Conservation (phyloP, 2,329 filamentous ascomycete genomes). For the Diaporthe sp. region DNA sequence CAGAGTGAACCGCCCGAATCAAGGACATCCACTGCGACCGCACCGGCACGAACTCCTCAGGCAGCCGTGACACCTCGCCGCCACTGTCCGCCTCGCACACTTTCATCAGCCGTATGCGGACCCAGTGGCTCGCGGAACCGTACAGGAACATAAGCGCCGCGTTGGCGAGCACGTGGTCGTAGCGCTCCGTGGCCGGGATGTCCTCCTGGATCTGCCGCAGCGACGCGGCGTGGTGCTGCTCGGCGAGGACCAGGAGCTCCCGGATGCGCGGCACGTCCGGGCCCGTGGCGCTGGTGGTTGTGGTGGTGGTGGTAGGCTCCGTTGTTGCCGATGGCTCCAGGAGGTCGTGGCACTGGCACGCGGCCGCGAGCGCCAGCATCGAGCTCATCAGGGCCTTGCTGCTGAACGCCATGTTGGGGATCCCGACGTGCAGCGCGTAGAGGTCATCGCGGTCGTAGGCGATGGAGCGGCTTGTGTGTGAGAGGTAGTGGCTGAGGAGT, state of each 20-base stretch:
- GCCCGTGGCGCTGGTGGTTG: neutral
- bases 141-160: slow-evolving; percentile 58
- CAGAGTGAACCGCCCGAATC: slow-evolving; percentile 51
- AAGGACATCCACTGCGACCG: slow-evolving; percentile 54
- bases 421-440: slow-evolving; percentile 55
- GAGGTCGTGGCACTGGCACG: slow-evolving; percentile 54
- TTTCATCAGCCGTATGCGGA: slow-evolving; percentile 50
- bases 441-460: slow-evolving; percentile 53
- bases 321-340: slow-evolving; percentile 32
- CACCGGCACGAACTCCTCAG: slow-evolving; percentile 47
- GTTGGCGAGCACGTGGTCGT: slow-evolving; percentile 53
- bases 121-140: slow-evolving; percentile 52
- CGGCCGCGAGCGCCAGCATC: slow-evolving; percentile 55
- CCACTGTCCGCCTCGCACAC: slow-evolving; percentile 37
- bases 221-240: slow-evolving; percentile 53
- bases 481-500: slow-evolving; percentile 56
- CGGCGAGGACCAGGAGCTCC: slow-evolving; percentile 49
- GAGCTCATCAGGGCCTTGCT: slow-evolving; percentile 56
- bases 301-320: neutral
- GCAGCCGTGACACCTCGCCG: slow-evolving; percentile 27
- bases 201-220: slow-evolving; percentile 52
- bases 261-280: slow-evolving; percentile 41
- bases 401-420: slow-evolving; percentile 56
- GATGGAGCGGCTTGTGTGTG: slow-evolving; percentile 53
- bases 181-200: slow-evolving; percentile 47